Evolutionary conservation across 805 yeast species (phyloP).

Genomic region (Monosporozyma siamensis): DNA sequence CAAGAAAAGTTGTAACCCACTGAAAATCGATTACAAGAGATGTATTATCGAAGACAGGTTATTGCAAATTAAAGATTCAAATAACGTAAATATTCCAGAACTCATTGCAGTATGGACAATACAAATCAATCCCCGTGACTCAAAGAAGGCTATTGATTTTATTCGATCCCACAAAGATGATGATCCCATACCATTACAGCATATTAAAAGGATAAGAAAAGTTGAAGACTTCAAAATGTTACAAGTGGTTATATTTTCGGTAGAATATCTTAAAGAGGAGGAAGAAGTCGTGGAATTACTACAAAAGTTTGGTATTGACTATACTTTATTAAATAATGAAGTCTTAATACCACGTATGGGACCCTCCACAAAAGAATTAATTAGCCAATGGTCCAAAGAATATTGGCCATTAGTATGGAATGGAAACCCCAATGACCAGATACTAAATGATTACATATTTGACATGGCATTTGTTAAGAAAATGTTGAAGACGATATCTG

Average conservation of each 20-base stretch:
- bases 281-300: slow-evolving; percentile 19
- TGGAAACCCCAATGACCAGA: slow-evolving; percentile 77
- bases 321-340: slow-evolving; percentile 11
- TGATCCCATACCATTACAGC: slow-evolving; percentile 25
- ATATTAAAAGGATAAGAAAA: slow-evolving; percentile 48
- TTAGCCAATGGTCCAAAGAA: slow-evolving; percentile 51
- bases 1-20: slow-evolving; percentile 28
- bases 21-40: slow-evolving; percentile 37
- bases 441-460: slow-evolving; percentile 44
- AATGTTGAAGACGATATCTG: slow-evolving; percentile 26
- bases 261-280: slow-evolving; percentile 25
- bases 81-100: slow-evolving; percentile 16
- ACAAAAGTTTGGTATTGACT: slow-evolving; percentile 10
- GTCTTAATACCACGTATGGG: slow-evolving; percentile 45
- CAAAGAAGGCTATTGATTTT: slow-evolving; percentile 22
- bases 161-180: slow-evolving; percentile 20
- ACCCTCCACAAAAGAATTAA: slow-evolving; percentile 66
- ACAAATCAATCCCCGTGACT: slow-evolving; percentile 33
- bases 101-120: slow-evolving; percentile 41
- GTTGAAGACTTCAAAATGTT: slow-evolving; percentile 7
- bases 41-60: slow-evolving; percentile 38
- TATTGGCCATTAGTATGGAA: slow-evolving; percentile 93
- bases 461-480: slow-evolving; percentile 37
- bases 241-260: slow-evolving; percentile 40
- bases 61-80: slow-evolving; percentile 34